A percentile compares a stretch with the other conserved stretches of the same genome.
Evolutionary conservation across 805 yeast genomes (phyloP).

Genomic region (Saccharomycopsis fibuligera): DNA sequence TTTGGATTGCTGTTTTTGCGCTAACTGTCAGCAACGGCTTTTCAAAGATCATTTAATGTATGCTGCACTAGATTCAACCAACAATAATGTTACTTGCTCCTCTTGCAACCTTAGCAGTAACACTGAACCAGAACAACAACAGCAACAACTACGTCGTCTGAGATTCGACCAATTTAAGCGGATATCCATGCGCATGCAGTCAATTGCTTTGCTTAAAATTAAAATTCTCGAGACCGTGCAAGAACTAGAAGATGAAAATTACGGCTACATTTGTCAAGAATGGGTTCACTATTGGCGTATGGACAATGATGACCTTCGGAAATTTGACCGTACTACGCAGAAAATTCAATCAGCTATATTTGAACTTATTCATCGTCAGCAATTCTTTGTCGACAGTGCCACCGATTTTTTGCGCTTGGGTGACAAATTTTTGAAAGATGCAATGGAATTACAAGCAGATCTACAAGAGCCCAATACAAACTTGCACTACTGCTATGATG

Average conservation of each 20-base stretch:
- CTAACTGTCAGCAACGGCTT: slow-evolving; percentile 6
- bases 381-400: slow-evolving; percentile 16
- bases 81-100: slow-evolving; percentile 3
- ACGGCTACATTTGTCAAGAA: slow-evolving; percentile 19
- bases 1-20: slow-evolving; percentile 11
- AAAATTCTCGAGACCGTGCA: slow-evolving; percentile 11
- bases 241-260: slow-evolving; percentile 17
- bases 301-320: slow-evolving; percentile 16
- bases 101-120: slow-evolving; percentile 2
- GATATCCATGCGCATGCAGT: slow-evolving; percentile 6
- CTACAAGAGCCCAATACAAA: no score
- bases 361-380: slow-evolving; percentile 20
- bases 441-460: slow-evolving; percentile 11
- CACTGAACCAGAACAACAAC: slow-evolving; percentile 4
- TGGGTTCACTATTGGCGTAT: slow-evolving; percentile 18
- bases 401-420: slow-evolving; percentile 15
- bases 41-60: slow-evolving; percentile 5
- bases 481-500: no score
- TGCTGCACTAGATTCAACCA: slow-evolving; percentile 3
- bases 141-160: background rate
- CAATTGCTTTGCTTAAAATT: slow-evolving; percentile 9
- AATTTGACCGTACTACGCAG: slow-evolving; percentile 12
- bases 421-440: slow-evolving; percentile 12
- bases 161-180: slow-evolving; percentile 4
- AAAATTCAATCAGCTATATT: slow-evolving; percentile 16